Conservation (phyloP, 768 basidiomycete species). For the Naganishia antarctica region DNA sequence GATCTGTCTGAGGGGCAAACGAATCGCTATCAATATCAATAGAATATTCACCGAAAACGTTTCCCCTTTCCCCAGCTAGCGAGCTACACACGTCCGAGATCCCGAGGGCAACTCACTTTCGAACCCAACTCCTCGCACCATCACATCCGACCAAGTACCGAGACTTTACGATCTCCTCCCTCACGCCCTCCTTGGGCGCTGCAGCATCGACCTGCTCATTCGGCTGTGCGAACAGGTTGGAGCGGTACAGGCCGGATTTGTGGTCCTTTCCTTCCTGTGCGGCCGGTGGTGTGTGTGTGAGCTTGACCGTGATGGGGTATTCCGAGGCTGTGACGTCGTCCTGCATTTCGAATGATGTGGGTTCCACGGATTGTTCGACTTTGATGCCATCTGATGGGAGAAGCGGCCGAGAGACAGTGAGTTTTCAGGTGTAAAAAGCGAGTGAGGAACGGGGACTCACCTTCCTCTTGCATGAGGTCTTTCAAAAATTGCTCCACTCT, state of each 20-base stretch:
- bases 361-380: slow-evolving; percentile 22
- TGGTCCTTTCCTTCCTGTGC: background rate
- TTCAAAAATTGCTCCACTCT: slow-evolving; percentile 21
- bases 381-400: background rate
- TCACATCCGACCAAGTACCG: slow-evolving; percentile 24
- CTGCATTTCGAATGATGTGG: background rate
- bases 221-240: slow-evolving; percentile 19
- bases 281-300: slow-evolving; percentile 7
- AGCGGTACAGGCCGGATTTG: slow-evolving; percentile 25
- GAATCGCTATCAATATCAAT: too few relatives aligned
- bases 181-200: background rate
- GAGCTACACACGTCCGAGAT: too few relatives aligned
- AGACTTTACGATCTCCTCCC: slow-evolving; percentile 1
- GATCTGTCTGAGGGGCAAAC: too few relatives aligned
- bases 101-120: slow-evolving; percentile 20
- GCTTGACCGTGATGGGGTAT: slow-evolving; percentile 24
- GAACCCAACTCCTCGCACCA: slow-evolving; percentile 25
- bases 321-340: background rate
- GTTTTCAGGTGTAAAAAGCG: background rate
- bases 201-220: background rate
- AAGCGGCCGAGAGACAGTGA: too few relatives aligned
- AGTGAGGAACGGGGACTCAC: background rate
- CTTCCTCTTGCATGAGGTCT: slow-evolving; percentile 7
- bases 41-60: too few relatives aligned
- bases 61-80: background rate